Conservation (phyloP, 352 stramenopile genomes). For the Phytophthora pistaciae region DNA sequence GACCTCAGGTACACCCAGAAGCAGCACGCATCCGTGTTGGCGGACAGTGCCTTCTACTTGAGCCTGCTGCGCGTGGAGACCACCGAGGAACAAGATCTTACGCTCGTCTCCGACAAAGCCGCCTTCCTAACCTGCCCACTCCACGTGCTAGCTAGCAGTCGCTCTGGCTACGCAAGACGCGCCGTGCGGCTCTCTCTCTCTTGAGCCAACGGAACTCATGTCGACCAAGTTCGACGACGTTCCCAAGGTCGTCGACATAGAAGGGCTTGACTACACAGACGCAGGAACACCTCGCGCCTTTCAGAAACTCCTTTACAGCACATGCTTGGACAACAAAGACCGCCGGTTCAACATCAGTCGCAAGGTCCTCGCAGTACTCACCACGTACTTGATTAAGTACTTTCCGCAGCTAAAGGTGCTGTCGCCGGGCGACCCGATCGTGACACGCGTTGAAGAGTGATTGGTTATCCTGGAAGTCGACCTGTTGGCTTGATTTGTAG, state of each 20-base stretch:
- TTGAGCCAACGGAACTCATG: constrained; percentile 3
- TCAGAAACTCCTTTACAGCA: no score
- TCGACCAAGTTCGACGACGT: no score
- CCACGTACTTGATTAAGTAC: not conserved
- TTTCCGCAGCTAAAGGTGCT: not conserved
- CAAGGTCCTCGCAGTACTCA: not conserved
- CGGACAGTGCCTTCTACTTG: constrained; percentile 32
- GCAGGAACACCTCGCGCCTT: no score
- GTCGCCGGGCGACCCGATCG: not conserved
- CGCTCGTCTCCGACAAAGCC: constrained; percentile 26
- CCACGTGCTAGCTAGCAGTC: constrained; percentile 17
- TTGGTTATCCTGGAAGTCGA: not conserved
- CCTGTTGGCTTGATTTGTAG: not conserved
- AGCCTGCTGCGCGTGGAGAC: constrained; percentile 41
- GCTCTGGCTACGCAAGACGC: constrained; percentile 24
- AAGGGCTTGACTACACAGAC: no score
- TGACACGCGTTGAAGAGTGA: not conserved
- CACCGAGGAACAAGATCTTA: constrained; percentile 33
- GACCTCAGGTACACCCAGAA: constrained; percentile 31
- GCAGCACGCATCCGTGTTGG: constrained; percentile 29
- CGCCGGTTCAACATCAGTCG: not conserved
- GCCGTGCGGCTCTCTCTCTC: not conserved
- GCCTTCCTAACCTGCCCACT: constrained; percentile 33
- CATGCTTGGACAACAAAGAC: no score
- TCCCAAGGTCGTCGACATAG: no score